phyloP scores from a whole-genome alignment of 2,329 filamentous ascomycete genomes.

The Akanthomyces uredinophilus region DNA sequence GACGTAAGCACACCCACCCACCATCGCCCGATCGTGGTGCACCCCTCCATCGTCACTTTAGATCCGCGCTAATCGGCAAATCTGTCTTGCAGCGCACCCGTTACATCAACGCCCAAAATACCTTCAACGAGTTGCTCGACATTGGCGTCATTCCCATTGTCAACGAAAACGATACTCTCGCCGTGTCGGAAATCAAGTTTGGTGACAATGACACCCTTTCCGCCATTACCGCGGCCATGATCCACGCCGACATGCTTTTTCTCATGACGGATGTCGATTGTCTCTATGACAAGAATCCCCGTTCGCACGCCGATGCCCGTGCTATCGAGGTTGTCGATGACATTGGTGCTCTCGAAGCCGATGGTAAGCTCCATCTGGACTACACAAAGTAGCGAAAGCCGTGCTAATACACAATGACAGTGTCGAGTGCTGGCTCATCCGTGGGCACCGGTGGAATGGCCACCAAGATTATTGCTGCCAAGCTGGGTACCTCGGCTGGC shows the following conservation, averaged over 20 bases:
- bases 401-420: slow-evolving; percentile 36
- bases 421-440: slow-evolving; percentile 81
- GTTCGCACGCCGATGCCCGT: slow-evolving; percentile 75
- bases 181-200: slow-evolving; percentile 98
- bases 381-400: not conserved
- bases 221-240: slow-evolving; percentile 94
- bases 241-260: slow-evolving; percentile 93
- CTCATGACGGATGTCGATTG: slow-evolving; percentile 99
- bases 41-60: slow-evolving; percentile 9
- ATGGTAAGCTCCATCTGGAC: slow-evolving; percentile 47
- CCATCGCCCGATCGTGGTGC: not conserved
- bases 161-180: slow-evolving; percentile 96
- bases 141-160: slow-evolving; percentile 98
- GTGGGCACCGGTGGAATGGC: slow-evolving; percentile 95
- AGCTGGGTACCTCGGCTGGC: slow-evolving; percentile 86
- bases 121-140: slow-evolving; percentile 79
- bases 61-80: slow-evolving; percentile 9
- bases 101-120: slow-evolving; percentile 96
- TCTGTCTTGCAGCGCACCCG: slow-evolving; percentile 62
- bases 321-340: slow-evolving; percentile 92
- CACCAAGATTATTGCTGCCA: slow-evolving; percentile 92
- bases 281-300: slow-evolving; percentile 92
- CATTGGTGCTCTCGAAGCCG: slow-evolving; percentile 74
- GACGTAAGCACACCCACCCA: slow-evolving; percentile 54
- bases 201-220: slow-evolving; percentile 97